Base-by-base conservation (phyloP, 768 basidiomycete species). In the Tylopilus balloui region DNA sequence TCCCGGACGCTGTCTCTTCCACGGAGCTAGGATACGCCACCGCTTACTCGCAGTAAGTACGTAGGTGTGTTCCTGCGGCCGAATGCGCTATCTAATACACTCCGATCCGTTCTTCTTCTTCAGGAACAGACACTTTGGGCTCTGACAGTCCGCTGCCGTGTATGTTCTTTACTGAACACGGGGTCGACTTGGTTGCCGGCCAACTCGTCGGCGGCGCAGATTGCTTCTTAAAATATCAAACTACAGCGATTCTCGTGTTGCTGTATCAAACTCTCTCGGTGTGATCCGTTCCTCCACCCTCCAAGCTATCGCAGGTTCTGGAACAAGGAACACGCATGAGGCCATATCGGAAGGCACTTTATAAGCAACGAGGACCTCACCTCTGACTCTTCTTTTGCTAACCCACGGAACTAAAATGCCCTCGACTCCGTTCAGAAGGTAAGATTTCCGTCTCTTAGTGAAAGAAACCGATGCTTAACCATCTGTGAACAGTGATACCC, bases 201-300 rank as follows among this genome's bases (percentile, higher is more conserved):
- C 17, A 35, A 35, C 5, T 20, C 35, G 24, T 42, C 15, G 32
- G 37, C 51, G 25, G 48, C 48, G 53, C 50, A 34, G 11, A 21
- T 5, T 29, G 39, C 38, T 36, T 28, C 24, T 37, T 28, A 25
- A 46, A 12, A 14, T 29, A 21, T 39, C 32, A 19, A 13, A 1
- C 3, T 37, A 38, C 35, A 32, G 42, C 9, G 20, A 27, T 42
- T 34, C 41, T 23, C 34, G 31, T 21, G 13, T 25, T 63, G 54
- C 60, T 63, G 60, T 61, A 63, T 54, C 32, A 20, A 11, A 10
- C 19, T 17, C 8, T 20, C 47, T 39, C 41, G 25, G 39, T 25
- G 27, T 44, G 44, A 51, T 56, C 61, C 47, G 51, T 29, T 19
- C 20, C 20, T 38, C 11, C 34, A 51, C 11, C 10, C n/a, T 34